phyloP scores from a whole-genome alignment of 2,329 filamentous ascomycete species.

The Microsporum ferrugineum region DNA sequence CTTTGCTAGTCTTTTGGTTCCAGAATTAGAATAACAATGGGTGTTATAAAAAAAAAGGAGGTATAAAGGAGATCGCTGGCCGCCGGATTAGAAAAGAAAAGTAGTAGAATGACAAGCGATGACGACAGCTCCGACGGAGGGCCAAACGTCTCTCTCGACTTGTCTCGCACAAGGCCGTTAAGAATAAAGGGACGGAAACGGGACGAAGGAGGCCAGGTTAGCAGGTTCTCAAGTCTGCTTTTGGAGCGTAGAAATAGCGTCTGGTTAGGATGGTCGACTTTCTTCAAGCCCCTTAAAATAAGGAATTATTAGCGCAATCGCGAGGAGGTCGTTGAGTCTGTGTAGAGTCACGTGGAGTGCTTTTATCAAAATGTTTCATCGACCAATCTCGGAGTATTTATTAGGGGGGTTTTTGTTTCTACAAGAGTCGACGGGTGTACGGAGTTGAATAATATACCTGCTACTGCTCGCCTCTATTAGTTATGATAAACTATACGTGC shows the following conservation, averaged over 20 bases:
- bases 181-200: neutral
- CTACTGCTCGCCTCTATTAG: neutral
- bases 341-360: neutral
- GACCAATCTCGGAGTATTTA: neutral
- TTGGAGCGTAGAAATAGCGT: neutral
- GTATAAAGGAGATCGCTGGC: neutral
- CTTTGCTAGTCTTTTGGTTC: neutral
- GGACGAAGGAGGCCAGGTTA: neutral
- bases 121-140: neutral
- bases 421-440: no score
- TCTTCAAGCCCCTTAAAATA: conserved; percentile 1
- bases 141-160: neutral
- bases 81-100: neutral
- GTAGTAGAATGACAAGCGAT: neutral
- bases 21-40: neutral
- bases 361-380: neutral
- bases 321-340: neutral
- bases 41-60: neutral
- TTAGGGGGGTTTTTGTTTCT: neutral
- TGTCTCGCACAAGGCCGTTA: neutral
- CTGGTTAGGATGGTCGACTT: neutral
- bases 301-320: conserved; percentile 1
- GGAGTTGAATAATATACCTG: neutral
- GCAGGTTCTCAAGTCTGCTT: neutral
- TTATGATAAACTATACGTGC: neutral